phyloP scores from a whole-genome alignment of 805 yeast species.

The Wickerhamomyces canadensis region DNA sequence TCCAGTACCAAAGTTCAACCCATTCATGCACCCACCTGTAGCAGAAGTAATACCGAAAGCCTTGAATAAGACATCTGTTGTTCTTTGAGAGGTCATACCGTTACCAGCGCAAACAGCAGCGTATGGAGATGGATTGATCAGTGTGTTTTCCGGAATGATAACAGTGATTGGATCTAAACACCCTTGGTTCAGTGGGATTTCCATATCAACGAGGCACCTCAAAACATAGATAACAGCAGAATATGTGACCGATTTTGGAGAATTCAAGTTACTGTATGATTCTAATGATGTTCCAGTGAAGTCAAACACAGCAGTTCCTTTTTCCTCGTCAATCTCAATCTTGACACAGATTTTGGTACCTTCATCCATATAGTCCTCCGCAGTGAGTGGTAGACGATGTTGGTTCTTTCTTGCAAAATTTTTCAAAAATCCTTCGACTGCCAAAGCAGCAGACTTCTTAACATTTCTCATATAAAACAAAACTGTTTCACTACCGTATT shows the following conservation, averaged over 20 bases:
- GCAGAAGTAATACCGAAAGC: slow-evolving; percentile 54
- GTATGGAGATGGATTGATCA: slow-evolving; percentile 35
- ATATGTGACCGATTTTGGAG: slow-evolving; percentile 48
- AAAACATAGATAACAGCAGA: slow-evolving; percentile 50
- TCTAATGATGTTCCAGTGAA: slow-evolving; percentile 49
- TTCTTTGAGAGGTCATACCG: slow-evolving; percentile 53
- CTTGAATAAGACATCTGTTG: slow-evolving; percentile 46
- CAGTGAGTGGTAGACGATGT: slow-evolving; percentile 32
- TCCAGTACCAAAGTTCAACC: slow-evolving; percentile 50
- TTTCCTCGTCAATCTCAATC: slow-evolving; percentile 33
- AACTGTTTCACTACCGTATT: slow-evolving; percentile 38
- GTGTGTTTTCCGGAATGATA: slow-evolving; percentile 29
- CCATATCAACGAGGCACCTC: slow-evolving; percentile 44
- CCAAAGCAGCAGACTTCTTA: slow-evolving; percentile 40
- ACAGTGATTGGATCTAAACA: slow-evolving; percentile 42
- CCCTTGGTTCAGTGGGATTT: slow-evolving; percentile 54
- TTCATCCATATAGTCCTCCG: slow-evolving; percentile 49
- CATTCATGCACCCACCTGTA: slow-evolving; percentile 54
- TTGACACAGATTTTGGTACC: slow-evolving; percentile 44
- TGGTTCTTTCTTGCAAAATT: slow-evolving; percentile 37
- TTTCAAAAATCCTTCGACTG: slow-evolving; percentile 32
- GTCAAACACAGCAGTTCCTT: slow-evolving; percentile 41
- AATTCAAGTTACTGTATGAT: slow-evolving; percentile 47
- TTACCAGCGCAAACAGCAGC: slow-evolving; percentile 46
- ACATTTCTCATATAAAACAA: slow-evolving; percentile 43